phyloP scores from a whole-genome alignment of 495 filamentous ascomycete species.

The Aspergillus cavernicola region DNA sequence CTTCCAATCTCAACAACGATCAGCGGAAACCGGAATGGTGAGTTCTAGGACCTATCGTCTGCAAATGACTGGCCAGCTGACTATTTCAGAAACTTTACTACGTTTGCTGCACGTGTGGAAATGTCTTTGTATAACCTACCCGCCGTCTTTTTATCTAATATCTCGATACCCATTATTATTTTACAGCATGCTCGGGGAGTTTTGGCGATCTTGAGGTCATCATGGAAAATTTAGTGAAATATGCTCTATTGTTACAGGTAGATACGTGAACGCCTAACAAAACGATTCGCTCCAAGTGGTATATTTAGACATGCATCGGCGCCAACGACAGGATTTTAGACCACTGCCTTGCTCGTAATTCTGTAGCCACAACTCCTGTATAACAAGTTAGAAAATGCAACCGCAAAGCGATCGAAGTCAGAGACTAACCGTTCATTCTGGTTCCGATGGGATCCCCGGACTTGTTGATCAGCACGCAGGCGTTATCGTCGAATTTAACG shows the following conservation, averaged over 20 bases:
- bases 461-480: conserved; percentile 97
- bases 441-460: conserved; percentile 92
- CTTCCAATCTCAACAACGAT: conserved; percentile 97
- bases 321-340: conserved; percentile 97
- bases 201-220: conserved; percentile 13
- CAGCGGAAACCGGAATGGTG: conserved; percentile 97
- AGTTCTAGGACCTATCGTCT: conserved; percentile 37
- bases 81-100: conserved; percentile 87
- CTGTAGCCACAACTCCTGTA: conserved; percentile 75
- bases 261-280: conserved; percentile 23
- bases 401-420: background rate
- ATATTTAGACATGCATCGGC: conserved; percentile 78
- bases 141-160: conserved; percentile 12
- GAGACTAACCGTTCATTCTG: conserved; percentile 71
- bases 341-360: conserved; percentile 87
- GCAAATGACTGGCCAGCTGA: background rate
- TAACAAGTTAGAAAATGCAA: conserved; percentile 22
- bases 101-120: conserved; percentile 88
- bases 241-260: conserved; percentile 35
- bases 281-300: conserved; percentile 32
- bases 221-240: conserved; percentile 12
- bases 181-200: conserved; percentile 28
- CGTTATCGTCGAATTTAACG: conserved; percentile 95
- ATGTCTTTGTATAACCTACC: conserved; percentile 69
- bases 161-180: conserved; percentile 36